Base-by-base conservation (phyloP, 306 rosid species). In the Dryas drummondii region DNA sequence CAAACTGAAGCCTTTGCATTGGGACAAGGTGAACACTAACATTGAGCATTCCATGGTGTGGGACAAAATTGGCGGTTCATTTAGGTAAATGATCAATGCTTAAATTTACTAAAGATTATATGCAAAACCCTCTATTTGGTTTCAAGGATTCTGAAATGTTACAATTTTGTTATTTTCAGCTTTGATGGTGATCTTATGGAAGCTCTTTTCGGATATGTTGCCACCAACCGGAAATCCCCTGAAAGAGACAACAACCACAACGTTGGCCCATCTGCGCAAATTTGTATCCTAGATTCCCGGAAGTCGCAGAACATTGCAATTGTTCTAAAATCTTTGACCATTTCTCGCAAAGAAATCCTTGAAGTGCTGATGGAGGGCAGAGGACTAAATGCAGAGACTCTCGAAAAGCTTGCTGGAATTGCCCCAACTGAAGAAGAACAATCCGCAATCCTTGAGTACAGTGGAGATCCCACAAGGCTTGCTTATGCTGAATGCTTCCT, bases 161-260 rank as follows among this genome's bases (percentile, higher is more conserved):
- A 41, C 22, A 37, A 9, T 16, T 32, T 77, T 42, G n/a, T 14
- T 66, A 45, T n/a, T 15, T 74, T 57, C 86, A 96, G 99, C 76
- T 89, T 89, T 80, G 93, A 96, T 84, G 90, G 89, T 16, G 93
- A 92, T 78, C 88, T 96, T 40, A 90, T 92, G 98, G 99, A 96
- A 83, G 93, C 96, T 63, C 97, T 96, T 22, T 96, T 96, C 11
- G 97, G 98, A 44, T 74, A 53, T 8, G 91, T 84, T 4, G 91
- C 93, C 19, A 69, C 89, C 72, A 86, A 73, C 76, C 55, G 79
- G 73, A 84, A 76, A 45, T 82, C 88, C 7, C 87, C 90, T n/a
- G 82, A 73, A 78, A 73, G 61, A 52, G 80, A 80, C 51, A 51
- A 26, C 10, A 71, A 73, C 37, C 41, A 83, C 10, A 71, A 49